Evolutionary conservation across 345 rosid genomes (phyloP), one percentile per base, ranked within the genome.

Genomic region (Eucalyptus pauciflora): DNA sequence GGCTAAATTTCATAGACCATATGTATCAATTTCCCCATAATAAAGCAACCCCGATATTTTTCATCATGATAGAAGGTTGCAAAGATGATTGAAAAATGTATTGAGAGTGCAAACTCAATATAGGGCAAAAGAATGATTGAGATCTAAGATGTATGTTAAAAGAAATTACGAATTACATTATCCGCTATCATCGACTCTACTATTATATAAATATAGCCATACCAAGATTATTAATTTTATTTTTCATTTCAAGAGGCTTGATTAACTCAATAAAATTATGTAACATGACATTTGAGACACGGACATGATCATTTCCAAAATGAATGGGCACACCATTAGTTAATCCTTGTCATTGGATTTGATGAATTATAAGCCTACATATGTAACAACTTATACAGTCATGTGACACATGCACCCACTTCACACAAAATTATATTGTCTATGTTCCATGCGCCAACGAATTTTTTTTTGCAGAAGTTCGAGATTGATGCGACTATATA

Each of bases 161-260:
- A 16, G 76, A n/a, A 64, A 64, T 64, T 64, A 13, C 3, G 1
- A n/a, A 64, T 29, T 60, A 62, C 16, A 13, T 62, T 27, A 13
- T 5, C 4, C 17, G 4, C 0, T 29, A 2, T 27, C 7, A 13
- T 62, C 17, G 4, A 62, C 14, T 62, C 69, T 60, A 27, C 31
- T 25, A 60, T 29, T 13, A 12, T 25, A 60, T 58, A 56, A 1
- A 25, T 27, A 27, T 7, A 60, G 31, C 7, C 31, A 27, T 6
- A 2, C 31, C 15, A 1, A 56, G 27, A 56, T 56, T 56, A 22
- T 9, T 56, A 56, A 56, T 56, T 56, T 22, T 52, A 52, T 56
- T 22, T 56, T 56, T 56, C 29, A 56, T 56, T 56, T 56, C 29
- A 56, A 31, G 13, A 69, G 45, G 10, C 24, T 69, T 69, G 43